phyloP scores from a whole-genome alignment of 2,329 filamentous ascomycete genomes.

The Macrophomina phaseolina region DNA sequence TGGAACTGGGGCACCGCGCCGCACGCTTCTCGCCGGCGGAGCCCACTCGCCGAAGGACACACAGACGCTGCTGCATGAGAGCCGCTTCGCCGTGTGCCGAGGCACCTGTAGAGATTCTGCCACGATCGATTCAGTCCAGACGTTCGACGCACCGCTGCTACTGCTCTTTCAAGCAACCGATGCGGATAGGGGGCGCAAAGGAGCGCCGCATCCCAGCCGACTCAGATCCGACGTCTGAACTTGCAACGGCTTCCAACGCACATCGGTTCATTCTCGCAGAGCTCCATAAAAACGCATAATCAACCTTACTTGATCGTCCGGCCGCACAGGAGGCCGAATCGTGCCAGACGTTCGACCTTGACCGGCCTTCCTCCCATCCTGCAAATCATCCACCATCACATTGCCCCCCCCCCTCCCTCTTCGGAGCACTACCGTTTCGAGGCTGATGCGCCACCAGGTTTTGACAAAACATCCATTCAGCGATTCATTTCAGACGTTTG shows the following conservation, averaged over 20 bases:
- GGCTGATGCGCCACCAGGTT: neutral
- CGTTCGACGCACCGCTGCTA: slow-evolving; percentile 4
- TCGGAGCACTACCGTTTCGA: slow-evolving; percentile 8
- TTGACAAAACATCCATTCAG: neutral
- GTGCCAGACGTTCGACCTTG: slow-evolving; percentile 2
- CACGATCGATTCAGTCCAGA: slow-evolving; percentile 23
- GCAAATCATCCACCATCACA: neutral
- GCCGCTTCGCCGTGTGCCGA: slow-evolving; percentile 3
- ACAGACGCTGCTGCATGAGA: neutral
- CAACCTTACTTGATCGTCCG: neutral
- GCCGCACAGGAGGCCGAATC: neutral
- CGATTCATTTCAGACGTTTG: slow-evolving; percentile 10
- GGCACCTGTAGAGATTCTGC: neutral
- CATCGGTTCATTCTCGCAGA: neutral
- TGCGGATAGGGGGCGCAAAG: neutral
- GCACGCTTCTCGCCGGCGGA: neutral
- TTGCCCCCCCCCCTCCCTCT: neutral
- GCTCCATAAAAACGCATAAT: neutral
- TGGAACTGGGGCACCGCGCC: neutral
- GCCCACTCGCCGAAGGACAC: neutral
- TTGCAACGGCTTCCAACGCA: neutral
- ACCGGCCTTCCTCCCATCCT: neutral
- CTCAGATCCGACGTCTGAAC: slow-evolving; percentile 24
- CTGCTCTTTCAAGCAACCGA: neutral
- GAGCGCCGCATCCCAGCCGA: neutral